These are phyloP conservation scores for Sugiyamaella qingdaonensis DNA, from an alignment of 805 yeast genomes.

Conservation along the genomic window DNA sequence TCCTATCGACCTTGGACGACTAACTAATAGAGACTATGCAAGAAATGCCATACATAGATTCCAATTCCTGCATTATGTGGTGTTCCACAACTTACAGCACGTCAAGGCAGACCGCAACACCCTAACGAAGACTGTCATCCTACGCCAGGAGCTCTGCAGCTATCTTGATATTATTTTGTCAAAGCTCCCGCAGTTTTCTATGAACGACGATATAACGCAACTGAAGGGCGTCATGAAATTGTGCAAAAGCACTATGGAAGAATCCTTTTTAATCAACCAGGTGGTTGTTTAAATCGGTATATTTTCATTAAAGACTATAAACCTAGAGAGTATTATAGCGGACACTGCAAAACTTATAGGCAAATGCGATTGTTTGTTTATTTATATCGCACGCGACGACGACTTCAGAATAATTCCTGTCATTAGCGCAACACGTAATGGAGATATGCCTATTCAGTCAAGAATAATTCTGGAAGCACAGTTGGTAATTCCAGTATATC, in stretches of 20 bases:
- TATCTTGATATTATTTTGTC: not conserved
- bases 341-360: no score
- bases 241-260: not conserved
- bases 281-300: not conserved
- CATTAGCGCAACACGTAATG: not conserved
- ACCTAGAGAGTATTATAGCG: not conserved
- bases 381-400: no score
- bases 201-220: not conserved
- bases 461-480: constrained; percentile 48
- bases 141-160: not conserved
- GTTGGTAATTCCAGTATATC: constrained; percentile 52
- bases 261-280: not conserved
- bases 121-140: not conserved
- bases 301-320: not conserved
- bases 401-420: no score
- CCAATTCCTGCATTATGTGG: not conserved
- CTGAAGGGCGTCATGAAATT: not conserved
- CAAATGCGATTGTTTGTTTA: no score
- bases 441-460: not conserved
- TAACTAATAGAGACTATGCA: not conserved
- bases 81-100: not conserved
- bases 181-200: not conserved
- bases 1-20: not conserved
- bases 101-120: not conserved
- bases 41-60: not conserved